phyloP scores from a whole-genome alignment of 345 rosid species.

The Gossypium turneri region DNA sequence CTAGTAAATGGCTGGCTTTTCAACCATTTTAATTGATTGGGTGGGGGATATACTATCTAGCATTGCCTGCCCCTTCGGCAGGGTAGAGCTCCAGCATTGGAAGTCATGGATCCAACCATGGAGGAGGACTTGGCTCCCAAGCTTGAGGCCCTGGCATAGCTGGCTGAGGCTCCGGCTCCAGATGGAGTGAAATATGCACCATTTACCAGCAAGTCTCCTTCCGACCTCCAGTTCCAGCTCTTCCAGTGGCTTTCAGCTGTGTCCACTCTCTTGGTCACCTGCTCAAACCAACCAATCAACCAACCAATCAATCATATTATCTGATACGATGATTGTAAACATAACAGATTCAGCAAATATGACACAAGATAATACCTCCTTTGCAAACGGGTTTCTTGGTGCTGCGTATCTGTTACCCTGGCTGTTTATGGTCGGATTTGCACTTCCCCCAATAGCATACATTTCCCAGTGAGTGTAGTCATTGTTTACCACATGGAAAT shows the following conservation, averaged over 20 bases:
- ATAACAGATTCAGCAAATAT: neutral
- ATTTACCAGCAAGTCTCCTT: slow-evolving; percentile 77
- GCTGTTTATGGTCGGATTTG: slow-evolving; percentile 86
- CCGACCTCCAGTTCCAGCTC: slow-evolving; percentile 90
- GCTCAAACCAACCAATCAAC: slow-evolving; percentile 18
- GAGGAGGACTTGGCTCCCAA: slow-evolving; percentile 87
- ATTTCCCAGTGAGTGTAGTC: slow-evolving; percentile 98
- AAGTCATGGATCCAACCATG: slow-evolving; percentile 67
- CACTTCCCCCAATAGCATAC: slow-evolving; percentile 99
- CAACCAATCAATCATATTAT: neutral
- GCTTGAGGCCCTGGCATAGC: slow-evolving; percentile 89
- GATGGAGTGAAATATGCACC: slow-evolving; percentile 91
- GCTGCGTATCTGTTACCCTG: slow-evolving; percentile 93
- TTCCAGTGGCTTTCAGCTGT: slow-evolving; percentile 53
- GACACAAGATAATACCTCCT: slow-evolving; percentile 48
- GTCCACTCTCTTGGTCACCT: slow-evolving; percentile 91
- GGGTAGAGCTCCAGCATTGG: slow-evolving; percentile 65
- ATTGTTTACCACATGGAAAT: slow-evolving; percentile 93
- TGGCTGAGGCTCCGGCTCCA: slow-evolving; percentile 74
- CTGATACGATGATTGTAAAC: neutral
- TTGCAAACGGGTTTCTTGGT: slow-evolving; percentile 68
- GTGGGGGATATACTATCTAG: slow-evolving; percentile 27
- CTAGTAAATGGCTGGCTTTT: slow-evolving; percentile 21
- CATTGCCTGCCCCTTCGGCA: slow-evolving; percentile 60
- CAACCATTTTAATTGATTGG: slow-evolving; percentile 21